Percentiles rank a stretch among this genome's conserved stretches.
phyloP scores from a whole-genome alignment of 148 eudicot genomes.

The Diospyros kaki region DNA sequence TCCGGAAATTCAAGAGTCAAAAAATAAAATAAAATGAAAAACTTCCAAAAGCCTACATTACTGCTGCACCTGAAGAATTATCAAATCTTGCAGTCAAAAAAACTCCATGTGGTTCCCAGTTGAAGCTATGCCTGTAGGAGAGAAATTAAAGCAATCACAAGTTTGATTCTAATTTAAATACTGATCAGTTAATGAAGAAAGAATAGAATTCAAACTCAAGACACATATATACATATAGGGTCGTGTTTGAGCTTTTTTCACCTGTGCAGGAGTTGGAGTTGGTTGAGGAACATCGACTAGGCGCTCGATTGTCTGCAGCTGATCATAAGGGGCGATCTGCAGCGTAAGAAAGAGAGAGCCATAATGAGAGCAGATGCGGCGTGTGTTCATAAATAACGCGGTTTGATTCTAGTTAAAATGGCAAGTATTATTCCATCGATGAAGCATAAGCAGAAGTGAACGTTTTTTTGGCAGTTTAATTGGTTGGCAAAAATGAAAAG shows the following conservation, averaged over 20 bases:
- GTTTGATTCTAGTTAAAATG: background rate
- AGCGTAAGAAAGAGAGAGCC: background rate
- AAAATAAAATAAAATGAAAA: background rate
- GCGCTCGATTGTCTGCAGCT: slow-evolving; percentile 88
- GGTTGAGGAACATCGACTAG: slow-evolving; percentile 57
- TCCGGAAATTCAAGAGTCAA: no score
- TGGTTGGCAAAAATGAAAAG: background rate
- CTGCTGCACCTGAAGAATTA: background rate
- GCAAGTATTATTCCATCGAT: background rate
- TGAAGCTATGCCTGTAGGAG: background rate
- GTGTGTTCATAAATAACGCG: background rate
- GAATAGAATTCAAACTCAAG: no score
- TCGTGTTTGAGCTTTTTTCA: background rate
- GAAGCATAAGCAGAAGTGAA: no score
- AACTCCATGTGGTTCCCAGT: background rate
- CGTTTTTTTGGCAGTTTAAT: no score
- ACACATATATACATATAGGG: background rate
- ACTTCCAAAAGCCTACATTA: background rate
- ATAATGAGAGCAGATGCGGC: background rate
- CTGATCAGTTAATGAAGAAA: no score
- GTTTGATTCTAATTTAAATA: no score
- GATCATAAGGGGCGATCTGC: slow-evolving; percentile 98
- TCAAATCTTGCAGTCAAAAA: background rate
- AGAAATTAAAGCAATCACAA: background rate
- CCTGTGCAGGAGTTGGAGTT: slow-evolving; percentile 30